Evolutionary conservation across 352 stramenopile species (phyloP).

Genomic region (Lagenidium giganteum): DNA sequence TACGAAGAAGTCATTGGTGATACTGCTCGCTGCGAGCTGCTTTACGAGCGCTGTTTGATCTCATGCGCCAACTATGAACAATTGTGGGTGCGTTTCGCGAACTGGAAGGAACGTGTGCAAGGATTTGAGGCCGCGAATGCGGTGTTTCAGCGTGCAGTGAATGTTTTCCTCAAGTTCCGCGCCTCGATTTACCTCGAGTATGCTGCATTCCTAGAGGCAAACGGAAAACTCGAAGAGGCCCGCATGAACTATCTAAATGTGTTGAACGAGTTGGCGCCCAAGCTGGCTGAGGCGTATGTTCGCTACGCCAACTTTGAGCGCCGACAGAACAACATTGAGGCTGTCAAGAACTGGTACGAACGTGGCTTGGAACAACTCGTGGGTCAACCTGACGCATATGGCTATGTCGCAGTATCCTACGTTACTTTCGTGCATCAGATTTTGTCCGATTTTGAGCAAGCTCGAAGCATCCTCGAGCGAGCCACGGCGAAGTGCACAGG

Average conservation of each 20-base stretch:
- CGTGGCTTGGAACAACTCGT: conserved; percentile 37
- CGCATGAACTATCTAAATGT: conserved; percentile 52
- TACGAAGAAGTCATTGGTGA: conserved; percentile 65
- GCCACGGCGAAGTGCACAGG: conserved; percentile 32
- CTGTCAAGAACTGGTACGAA: conserved; percentile 47
- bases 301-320: conserved; percentile 70
- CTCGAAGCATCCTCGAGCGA: conserved; percentile 38
- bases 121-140: conserved; percentile 57
- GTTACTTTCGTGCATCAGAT: conserved; percentile 49
- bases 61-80: conserved; percentile 81
- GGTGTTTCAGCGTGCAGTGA: conserved; percentile 59
- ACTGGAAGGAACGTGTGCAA: conserved; percentile 48
- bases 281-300: conserved; percentile 61
- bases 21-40: conserved; percentile 37
- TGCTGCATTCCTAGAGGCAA: conserved; percentile 57
- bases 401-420: conserved; percentile 49
- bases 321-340: conserved; percentile 43
- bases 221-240: conserved; percentile 46
- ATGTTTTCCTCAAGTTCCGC: conserved; percentile 70
- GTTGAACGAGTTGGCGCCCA: conserved; percentile 42
- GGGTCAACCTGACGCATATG: conserved; percentile 35
- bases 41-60: conserved; percentile 81
- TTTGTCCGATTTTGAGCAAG: conserved; percentile 28
- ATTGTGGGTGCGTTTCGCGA: conserved; percentile 69
- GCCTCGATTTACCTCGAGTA: conserved; percentile 72